Evolutionary conservation across 225 moss, liverwort and hornwort species (phyloP), one percentile per base, ranked within the genome.

Genomic region (Polytrichum formosum): DNA sequence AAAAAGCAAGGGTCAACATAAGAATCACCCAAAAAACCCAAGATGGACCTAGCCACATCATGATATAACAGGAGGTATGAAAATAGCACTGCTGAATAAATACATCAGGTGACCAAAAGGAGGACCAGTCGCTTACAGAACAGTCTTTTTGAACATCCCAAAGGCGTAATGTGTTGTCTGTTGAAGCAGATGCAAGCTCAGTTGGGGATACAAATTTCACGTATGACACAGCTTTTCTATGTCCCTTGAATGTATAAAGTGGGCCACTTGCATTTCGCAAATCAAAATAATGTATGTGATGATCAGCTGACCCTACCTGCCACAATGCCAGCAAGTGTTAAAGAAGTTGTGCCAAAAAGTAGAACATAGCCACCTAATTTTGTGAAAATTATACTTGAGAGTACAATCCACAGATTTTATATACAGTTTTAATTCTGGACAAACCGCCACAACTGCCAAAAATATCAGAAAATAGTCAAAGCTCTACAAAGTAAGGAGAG

Each of bases 251-350:
- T 23, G 90, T 80, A 74, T 69, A 84, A 53, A 97, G 75, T 18
- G 97, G 97, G 53, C 58, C 79, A 16, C 80, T 79, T 65, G 83
- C 64, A 69, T 89, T 84, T 56, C 97, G 87, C 60, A 97, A 82
- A 68, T 97, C 97, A 79, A 80, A 94, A 66, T 94, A 94, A 61
- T 94, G 82, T 76, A 97, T 90, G 62, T 77, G 83, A 78, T 89
- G 90, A 75, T 97, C 94, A 3, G 97, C 97, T 70, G 97, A 94
- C 55, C 97, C 97, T 63, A 94, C 92, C 96, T 97, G 88, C 68
- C 70, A 74, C 33, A 33, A 20, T 7, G n/a, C 0, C 18, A 46
- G 46, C 16, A 46, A 46, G 46, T 46, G 16, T 46, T 13, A 4
- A 46, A 37, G 37, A 37, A 46, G 4, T 46, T 46, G 46, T 46